Conservation (phyloP, 2,329 filamentous ascomycete species). For the Ophiostoma pallidulum region DNA sequence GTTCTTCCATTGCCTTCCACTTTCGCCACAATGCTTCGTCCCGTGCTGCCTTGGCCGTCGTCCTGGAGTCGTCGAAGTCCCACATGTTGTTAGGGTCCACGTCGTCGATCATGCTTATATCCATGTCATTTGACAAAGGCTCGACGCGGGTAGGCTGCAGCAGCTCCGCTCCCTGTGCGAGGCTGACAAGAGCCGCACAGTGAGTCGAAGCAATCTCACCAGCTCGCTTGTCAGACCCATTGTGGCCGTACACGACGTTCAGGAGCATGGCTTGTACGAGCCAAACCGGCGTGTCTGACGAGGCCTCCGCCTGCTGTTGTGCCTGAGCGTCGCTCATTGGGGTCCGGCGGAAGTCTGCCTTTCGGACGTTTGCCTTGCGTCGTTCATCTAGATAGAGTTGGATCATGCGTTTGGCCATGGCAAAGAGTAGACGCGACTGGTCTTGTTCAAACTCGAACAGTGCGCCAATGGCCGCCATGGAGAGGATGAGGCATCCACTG, state of each 20-base stretch:
- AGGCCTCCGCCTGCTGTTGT: constrained; percentile 39
- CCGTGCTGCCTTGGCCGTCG: constrained; percentile 30
- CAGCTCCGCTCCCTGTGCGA: constrained; percentile 81
- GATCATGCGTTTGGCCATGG: constrained; percentile 92
- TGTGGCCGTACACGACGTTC: constrained; percentile 92
- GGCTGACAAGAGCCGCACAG: constrained; percentile 79
- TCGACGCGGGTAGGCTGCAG: constrained; percentile 37
- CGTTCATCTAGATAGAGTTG: constrained; percentile 86
- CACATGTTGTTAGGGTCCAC: constrained; percentile 31
- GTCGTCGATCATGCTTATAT: constrained; percentile 47
- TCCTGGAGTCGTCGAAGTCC: constrained; percentile 25
- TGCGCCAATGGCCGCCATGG: constrained; percentile 65
- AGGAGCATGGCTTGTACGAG: constrained; percentile 94
- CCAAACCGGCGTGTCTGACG: constrained; percentile 77
- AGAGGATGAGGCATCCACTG: constrained; percentile 75
- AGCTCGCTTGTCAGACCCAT: constrained; percentile 82
- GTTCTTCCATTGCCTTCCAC: constrained; percentile 84
- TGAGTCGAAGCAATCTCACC: constrained; percentile 90
- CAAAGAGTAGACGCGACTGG: constrained; percentile 77
- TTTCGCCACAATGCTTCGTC: constrained; percentile 73
- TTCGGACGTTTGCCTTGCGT: constrained; percentile 70
- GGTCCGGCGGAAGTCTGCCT: constrained; percentile 47
- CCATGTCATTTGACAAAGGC: constrained; percentile 34
- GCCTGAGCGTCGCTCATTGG: constrained; percentile 31
- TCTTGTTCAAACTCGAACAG: constrained; percentile 78